phyloP scores from a whole-genome alignment of 768 basidiomycete species.

The Suillus paluster region DNA sequence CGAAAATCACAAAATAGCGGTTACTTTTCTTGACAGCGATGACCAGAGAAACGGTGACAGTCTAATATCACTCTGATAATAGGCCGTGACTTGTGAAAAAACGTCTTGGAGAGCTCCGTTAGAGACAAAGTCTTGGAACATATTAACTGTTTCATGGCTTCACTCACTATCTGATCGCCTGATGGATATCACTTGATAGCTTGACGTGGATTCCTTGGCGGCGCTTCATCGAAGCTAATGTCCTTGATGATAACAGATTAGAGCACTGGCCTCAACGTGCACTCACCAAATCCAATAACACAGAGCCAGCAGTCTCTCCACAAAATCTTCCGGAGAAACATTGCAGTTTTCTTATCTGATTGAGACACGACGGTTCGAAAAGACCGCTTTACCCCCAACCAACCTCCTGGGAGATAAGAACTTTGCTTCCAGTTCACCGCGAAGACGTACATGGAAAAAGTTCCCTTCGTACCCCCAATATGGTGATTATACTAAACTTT shows the following conservation, averaged over 20 bases:
- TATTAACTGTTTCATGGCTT: background rate
- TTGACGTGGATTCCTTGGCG: slow-evolving; percentile 3
- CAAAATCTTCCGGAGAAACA: background rate
- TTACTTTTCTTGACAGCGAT: slow-evolving; percentile 8
- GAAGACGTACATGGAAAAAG: slow-evolving; percentile 12
- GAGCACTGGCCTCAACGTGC: background rate
- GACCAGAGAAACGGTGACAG: background rate
- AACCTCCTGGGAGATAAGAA: slow-evolving; percentile 6
- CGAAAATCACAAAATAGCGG: background rate
- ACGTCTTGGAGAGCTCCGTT: background rate
- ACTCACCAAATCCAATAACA: background rate
- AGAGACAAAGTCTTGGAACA: background rate
- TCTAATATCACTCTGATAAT: background rate
- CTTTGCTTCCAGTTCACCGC: slow-evolving; percentile 17
- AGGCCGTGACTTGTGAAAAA: slow-evolving; percentile 1
- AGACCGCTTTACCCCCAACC: slow-evolving; percentile 27
- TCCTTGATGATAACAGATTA: background rate
- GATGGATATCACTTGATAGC: background rate
- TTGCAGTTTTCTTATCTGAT: slow-evolving; percentile 19
- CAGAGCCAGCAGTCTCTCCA: background rate
- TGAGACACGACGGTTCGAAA: slow-evolving; percentile 9
- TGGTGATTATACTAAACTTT: slow-evolving; percentile 23
- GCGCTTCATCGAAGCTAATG: background rate
- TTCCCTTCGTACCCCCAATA: slow-evolving; percentile 18
- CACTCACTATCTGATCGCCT: background rate